Conservation (phyloP, 176 grass and related monocot species). For the Carex parvula region DNA sequence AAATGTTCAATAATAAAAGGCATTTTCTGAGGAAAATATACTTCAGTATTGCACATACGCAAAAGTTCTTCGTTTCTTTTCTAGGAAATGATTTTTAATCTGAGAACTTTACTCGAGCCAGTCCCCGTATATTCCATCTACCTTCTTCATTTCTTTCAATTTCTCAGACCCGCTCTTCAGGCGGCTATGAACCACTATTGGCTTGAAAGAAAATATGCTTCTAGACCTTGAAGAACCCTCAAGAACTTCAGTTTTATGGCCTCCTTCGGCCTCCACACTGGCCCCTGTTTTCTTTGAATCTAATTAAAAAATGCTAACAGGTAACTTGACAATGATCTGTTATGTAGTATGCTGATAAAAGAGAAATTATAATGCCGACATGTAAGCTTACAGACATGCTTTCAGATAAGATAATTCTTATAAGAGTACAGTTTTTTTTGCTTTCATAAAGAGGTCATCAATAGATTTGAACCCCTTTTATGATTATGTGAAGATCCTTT, state of each 20-base stretch:
- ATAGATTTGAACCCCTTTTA: not conserved
- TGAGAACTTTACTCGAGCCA: conserved; percentile 5
- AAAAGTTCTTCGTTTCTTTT: not conserved
- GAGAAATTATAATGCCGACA: not conserved
- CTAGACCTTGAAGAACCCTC: conserved; percentile 21
- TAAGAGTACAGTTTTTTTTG: not conserved
- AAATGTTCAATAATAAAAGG: not conserved
- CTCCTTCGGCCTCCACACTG: not conserved
- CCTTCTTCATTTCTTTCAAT: conserved; percentile 21
- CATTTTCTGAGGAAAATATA: not conserved
- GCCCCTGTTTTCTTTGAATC: conserved; percentile 4
- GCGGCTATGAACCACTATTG: not conserved
- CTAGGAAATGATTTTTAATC: not conserved
- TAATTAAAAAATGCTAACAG: not conserved
- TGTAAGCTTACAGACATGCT: not conserved
- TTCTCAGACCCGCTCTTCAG: conserved; percentile 11
- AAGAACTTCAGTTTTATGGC: not conserved
- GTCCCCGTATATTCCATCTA: conserved; percentile 21
- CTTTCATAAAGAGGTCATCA: not conserved
- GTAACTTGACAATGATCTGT: not conserved
- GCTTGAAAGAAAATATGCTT: not conserved
- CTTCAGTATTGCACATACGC: conserved; percentile 5
- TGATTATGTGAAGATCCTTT: not conserved
- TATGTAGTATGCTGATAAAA: not conserved
- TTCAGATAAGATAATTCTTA: not conserved